These are phyloP conservation scores for Lactarius hengduanensis DNA, from an alignment of 768 basidiomycete genomes.

Conservation along the genomic window DNA sequence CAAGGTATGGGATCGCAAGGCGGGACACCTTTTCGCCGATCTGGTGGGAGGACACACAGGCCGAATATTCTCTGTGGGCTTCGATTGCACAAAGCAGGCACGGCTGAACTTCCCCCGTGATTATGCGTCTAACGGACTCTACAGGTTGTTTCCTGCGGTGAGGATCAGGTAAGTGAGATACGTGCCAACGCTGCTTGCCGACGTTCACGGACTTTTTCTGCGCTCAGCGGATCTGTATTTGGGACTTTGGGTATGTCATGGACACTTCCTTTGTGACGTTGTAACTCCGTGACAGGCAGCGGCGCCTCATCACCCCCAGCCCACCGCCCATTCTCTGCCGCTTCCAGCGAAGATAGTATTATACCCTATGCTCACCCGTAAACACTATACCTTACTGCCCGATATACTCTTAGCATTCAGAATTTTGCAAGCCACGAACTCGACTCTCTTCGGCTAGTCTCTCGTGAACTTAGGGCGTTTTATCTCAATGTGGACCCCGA, in stretches of 20 bases:
- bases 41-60: conserved; percentile 75
- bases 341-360: conserved; percentile 22
- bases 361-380: conserved; percentile 22
- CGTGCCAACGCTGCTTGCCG: conserved; percentile 13
- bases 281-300: conserved; percentile 26
- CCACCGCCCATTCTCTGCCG: conserved; percentile 4
- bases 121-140: conserved; percentile 16
- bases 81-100: conserved; percentile 70
- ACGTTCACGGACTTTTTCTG: conserved; percentile 20
- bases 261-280: conserved; percentile 59
- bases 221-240: conserved; percentile 66
- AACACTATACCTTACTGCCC: conserved; percentile 23
- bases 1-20: conserved; percentile 79
- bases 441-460: conserved; percentile 6
- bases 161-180: conserved; percentile 68
- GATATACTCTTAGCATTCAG: conserved; percentile 18
- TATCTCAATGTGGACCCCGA: background rate
- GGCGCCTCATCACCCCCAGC: conserved; percentile 16
- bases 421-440: conserved; percentile 14
- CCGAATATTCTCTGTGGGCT: conserved; percentile 79
- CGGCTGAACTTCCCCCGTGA: background rate
- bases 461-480: conserved; percentile 3
- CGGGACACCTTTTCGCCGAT: conserved; percentile 70
- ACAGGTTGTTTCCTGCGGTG: conserved; percentile 84
- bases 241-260: conserved; percentile 78